A percentile compares a stretch with the other conserved stretches of the same genome.
Conservation (phyloP, 257 asterid genomes). For the Ligustrum vulgare region DNA sequence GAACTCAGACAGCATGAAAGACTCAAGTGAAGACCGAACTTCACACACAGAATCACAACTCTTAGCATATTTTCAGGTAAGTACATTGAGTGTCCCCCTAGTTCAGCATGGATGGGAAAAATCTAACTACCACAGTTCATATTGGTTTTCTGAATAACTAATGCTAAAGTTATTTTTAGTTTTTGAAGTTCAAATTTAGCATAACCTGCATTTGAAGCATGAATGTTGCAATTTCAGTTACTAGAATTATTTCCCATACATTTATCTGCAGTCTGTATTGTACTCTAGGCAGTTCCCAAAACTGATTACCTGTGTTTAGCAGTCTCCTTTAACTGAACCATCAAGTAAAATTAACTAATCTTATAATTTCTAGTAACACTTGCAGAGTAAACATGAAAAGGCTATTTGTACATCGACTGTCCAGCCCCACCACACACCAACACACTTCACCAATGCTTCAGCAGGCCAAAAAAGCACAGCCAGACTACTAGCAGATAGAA, state of each 20-base stretch:
- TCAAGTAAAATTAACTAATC: background rate
- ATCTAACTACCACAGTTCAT: background rate
- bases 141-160: background rate
- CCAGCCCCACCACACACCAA: background rate
- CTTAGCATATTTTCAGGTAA: background rate
- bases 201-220: background rate
- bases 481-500: background rate
- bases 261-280: background rate
- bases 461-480: conserved; percentile 10
- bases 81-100: background rate
- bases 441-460: conserved; percentile 5
- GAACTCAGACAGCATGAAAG: background rate
- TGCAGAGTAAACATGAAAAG: background rate
- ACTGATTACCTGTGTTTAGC: background rate
- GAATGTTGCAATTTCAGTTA: background rate
- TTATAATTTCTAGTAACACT: background rate
- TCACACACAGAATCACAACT: background rate
- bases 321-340: background rate
- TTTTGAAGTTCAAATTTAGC: background rate
- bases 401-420: background rate
- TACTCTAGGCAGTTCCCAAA: background rate
- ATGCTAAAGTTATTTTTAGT: background rate
- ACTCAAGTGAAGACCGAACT: background rate
- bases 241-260: background rate
- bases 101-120: background rate